Evolutionary conservation across 306 rosid species (phyloP), one percentile per base, ranked within the genome.

Genomic region (Canavalia gladiata): DNA sequence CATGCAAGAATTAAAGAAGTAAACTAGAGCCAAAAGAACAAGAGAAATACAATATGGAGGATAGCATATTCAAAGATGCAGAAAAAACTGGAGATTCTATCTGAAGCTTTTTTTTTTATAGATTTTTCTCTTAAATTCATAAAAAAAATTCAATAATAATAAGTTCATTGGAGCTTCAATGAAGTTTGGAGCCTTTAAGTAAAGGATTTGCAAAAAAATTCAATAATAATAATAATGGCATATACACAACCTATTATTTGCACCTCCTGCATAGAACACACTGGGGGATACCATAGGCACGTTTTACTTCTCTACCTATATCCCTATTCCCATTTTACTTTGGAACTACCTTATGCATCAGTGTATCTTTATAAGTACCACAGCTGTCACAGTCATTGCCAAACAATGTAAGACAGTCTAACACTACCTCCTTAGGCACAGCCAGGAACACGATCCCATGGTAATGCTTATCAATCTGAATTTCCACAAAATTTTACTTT

Each of bases 141-240:
- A 43, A 43, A 66, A 43, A 66, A 45, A 35, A 18, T 18, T 18
- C 25, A 18, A 18, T 18, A 18, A 18, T 18, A 37, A 55, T 3
- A 55, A 8, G n/a, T 54, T 18, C 30, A 65, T 1, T 4, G 47
- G 58, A 43, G 75, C 41, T 52, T 43, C 35, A n/a, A 8, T 54
- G 39, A 39, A 54, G 41, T 35, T 75, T 59, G 42, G 69, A 74
- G 56, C 58, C 79, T 57, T 75, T 59, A 42, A 56, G 71, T 46
- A 12, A 67, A 47, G 65, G 42, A 68, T 25, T 75, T 54, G 45
- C 55, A 18, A 75, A 35, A 42, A 82, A 68, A 18, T 18, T 18
- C 25, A 18, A 18, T 18, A 18, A 18, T 18, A 18, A 18, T 18
- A 18, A 18, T 6, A 66, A 66, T 39, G 72, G 28, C 72, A 41